These are phyloP conservation scores for Cladosporium sp. DNA, from an alignment of 2,329 filamentous ascomycete genomes.

Conservation along the genomic window DNA sequence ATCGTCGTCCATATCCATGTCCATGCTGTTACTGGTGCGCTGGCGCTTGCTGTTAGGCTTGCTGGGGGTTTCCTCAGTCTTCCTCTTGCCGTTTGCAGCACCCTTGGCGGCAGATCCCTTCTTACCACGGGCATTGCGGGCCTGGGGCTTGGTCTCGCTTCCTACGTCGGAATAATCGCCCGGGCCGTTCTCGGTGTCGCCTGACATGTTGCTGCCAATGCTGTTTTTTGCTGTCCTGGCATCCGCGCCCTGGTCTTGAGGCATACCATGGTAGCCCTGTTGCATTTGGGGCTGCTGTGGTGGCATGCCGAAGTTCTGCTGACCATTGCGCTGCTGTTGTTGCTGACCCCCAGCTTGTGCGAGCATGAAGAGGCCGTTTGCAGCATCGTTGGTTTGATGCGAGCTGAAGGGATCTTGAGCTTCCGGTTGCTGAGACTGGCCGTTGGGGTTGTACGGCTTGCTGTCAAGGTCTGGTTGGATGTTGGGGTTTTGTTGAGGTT, in stretches of 20 bases:
- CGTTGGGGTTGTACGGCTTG: constrained; percentile 59
- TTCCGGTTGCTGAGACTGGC: constrained; percentile 37
- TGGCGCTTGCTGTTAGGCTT: constrained; percentile 72
- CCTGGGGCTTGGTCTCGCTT: constrained; percentile 61
- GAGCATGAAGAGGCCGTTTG: constrained; percentile 89
- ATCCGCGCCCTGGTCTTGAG: constrained; percentile 30
- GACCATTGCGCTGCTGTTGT: constrained; percentile 46
- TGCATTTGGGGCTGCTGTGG: constrained; percentile 40
- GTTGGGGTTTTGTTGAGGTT: constrained; percentile 44
- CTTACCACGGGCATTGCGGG: constrained; percentile 66
- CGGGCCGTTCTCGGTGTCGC: constrained; percentile 47
- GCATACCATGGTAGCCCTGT: constrained; percentile 44
- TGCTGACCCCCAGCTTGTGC: constrained; percentile 68
- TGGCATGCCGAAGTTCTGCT: constrained; percentile 49
- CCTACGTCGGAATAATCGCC: constrained; percentile 72
- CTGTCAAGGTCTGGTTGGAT: constrained; percentile 40
- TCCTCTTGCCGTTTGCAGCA: constrained; percentile 68
- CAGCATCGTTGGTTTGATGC: constrained; percentile 88
- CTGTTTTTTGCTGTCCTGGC: constrained; percentile 48
- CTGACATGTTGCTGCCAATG: constrained; percentile 61
- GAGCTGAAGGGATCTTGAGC: constrained; percentile 71
- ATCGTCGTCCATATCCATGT: constrained; percentile 53
- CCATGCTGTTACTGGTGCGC: constrained; percentile 57
- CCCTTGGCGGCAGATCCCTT: constrained; percentile 56
- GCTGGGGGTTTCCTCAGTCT: constrained; percentile 68